Evolutionary conservation across 371 early-diverging fungal species (phyloP).

Genomic region (Mortierella polycephala): DNA sequence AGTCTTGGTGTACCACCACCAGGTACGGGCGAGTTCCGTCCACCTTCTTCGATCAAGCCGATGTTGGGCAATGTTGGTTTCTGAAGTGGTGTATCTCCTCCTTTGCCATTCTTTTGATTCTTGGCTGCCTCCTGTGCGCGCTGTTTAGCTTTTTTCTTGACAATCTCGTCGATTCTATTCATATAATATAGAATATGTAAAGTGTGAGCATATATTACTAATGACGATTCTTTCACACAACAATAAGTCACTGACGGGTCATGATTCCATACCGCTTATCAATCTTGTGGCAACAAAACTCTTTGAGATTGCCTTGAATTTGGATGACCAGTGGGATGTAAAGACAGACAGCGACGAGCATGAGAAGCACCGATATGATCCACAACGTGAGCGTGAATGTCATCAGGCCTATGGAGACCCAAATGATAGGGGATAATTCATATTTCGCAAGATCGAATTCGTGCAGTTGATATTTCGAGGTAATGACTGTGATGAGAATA

Average conservation of each 20-base stretch:
- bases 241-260: not conserved
- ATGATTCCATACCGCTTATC: slow-evolving; percentile 75
- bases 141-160: slow-evolving; percentile 43
- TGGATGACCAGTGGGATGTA: slow-evolving; percentile 84
- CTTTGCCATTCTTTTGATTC: slow-evolving; percentile 34
- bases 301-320: slow-evolving; percentile 91
- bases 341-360: slow-evolving; percentile 71
- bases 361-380: slow-evolving; percentile 56
- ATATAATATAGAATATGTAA: not conserved
- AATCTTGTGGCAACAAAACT: slow-evolving; percentile 91
- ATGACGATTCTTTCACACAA: not conserved
- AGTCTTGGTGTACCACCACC: slow-evolving; percentile 37
- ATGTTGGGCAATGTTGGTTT: slow-evolving; percentile 50
- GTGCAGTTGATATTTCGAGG: not conserved
- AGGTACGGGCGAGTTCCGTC: slow-evolving; percentile 28
- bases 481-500: slow-evolving; percentile 25
- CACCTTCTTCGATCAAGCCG: slow-evolving; percentile 33
- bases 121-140: slow-evolving; percentile 49
- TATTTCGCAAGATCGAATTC: slow-evolving; percentile 12
- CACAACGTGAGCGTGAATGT: slow-evolving; percentile 50
- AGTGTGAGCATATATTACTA: not conserved
- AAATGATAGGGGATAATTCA: not conserved
- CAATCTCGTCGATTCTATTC: slow-evolving; percentile 50
- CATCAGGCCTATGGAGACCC: slow-evolving; percentile 35
- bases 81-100: slow-evolving; percentile 27